Conservation (phyloP, 768 basidiomycete species). For the Amanita pallidorosea region DNA sequence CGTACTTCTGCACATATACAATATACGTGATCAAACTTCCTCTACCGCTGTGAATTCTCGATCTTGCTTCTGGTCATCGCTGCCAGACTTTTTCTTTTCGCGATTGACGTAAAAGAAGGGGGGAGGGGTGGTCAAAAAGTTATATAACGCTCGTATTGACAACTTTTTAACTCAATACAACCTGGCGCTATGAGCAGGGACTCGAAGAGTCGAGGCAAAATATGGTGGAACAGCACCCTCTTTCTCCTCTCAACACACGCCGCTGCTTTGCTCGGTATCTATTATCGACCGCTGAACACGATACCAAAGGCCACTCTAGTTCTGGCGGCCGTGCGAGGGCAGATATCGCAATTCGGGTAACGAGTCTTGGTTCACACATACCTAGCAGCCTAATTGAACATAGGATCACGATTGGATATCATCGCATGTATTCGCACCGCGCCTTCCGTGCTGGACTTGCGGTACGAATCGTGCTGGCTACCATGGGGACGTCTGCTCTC, state of each 20-base stretch:
- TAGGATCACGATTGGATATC: slow-evolving; percentile 70
- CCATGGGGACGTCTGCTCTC: slow-evolving; percentile 62
- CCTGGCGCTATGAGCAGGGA: not conserved
- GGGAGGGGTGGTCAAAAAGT: not conserved
- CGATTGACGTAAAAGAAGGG: not conserved
- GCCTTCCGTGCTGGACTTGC: slow-evolving; percentile 49
- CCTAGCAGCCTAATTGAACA: not conserved
- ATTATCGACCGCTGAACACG: slow-evolving; percentile 33
- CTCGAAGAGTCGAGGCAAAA: slow-evolving; percentile 10
- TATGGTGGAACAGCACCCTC: slow-evolving; percentile 56
- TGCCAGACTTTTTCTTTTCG: not conserved
- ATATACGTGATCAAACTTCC: not conserved
- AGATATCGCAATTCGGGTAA: slow-evolving; percentile 64
- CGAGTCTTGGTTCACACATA: slow-evolving; percentile 12
- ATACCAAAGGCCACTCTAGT: slow-evolving; percentile 35
- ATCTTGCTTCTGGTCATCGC: not conserved
- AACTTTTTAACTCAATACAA: not conserved
- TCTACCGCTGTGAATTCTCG: too few species aligned
- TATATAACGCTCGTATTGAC: not conserved
- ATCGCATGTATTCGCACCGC: slow-evolving; percentile 69
- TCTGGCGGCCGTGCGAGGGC: slow-evolving; percentile 53
- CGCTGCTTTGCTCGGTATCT: slow-evolving; percentile 41
- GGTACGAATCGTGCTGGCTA: slow-evolving; percentile 48
- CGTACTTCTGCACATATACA: not conserved
- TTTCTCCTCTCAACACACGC: slow-evolving; percentile 52